Evolutionary conservation across 139 green algal species (phyloP).

Genomic region (Eudorina sp.): DNA sequence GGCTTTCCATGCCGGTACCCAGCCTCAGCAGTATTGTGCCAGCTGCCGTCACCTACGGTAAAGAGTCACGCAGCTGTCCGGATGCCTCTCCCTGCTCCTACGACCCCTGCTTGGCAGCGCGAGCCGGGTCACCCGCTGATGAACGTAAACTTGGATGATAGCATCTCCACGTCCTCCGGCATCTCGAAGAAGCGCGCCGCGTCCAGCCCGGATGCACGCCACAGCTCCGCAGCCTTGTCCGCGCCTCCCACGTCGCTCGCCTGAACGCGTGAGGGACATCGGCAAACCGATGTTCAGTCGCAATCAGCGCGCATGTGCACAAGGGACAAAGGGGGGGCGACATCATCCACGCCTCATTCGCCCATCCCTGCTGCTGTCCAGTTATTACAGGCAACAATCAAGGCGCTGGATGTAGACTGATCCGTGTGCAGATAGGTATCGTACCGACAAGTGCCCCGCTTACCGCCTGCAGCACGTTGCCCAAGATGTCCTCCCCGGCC

Average conservation of each 20-base stretch:
- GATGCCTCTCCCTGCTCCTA: background rate
- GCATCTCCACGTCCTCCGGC: background rate
- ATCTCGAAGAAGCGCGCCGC: constrained; percentile 9
- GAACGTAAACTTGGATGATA: constrained; percentile 1
- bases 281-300: too few species aligned
- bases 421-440: too few species aligned
- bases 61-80: too few species aligned
- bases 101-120: background rate
- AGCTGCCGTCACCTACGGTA: too few species aligned
- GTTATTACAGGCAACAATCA: too few species aligned
- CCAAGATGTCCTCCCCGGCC: constrained; percentile 20
- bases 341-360: too few species aligned
- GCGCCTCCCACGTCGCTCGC: background rate
- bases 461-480: constrained; percentile 27
- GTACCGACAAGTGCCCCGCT: too few species aligned
- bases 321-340: too few species aligned
- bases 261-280: background rate
- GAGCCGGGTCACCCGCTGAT: constrained; percentile 19
- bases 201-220: constrained; percentile 16
- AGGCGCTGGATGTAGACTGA: too few species aligned
- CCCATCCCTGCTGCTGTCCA: too few species aligned
- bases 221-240: constrained; percentile 39
- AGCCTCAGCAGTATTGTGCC: too few species aligned
- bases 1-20: background rate
- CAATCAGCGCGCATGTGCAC: too few species aligned